Percentiles rank a stretch among this genome's conserved stretches.
Conservation (phyloP, 176 grass and related monocot genomes). For the Triticum monococcum region DNA sequence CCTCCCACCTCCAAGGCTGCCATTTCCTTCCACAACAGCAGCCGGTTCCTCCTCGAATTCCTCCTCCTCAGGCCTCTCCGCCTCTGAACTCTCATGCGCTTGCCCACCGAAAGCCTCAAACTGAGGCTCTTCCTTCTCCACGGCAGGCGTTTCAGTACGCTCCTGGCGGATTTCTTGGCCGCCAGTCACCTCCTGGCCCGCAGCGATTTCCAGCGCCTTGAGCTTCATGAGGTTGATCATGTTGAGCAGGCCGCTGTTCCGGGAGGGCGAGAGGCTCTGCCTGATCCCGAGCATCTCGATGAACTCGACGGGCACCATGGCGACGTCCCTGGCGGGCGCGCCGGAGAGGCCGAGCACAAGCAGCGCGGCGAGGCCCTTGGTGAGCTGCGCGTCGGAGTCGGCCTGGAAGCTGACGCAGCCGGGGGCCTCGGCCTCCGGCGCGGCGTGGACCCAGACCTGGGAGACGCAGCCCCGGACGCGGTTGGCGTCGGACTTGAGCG, state of each 20-base stretch:
- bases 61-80: not conserved
- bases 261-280: slow-evolving; percentile 72
- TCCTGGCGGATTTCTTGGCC: slow-evolving; percentile 15
- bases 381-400: slow-evolving; percentile 79
- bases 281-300: slow-evolving; percentile 74
- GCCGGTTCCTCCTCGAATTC: slow-evolving; percentile 18
- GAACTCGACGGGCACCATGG: slow-evolving; percentile 54
- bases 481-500: slow-evolving; percentile 69
- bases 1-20: slow-evolving; percentile 42
- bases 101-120: slow-evolving; percentile 11
- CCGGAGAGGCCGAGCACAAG: slow-evolving; percentile 80
- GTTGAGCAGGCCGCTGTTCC: slow-evolving; percentile 85
- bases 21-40: slow-evolving; percentile 21
- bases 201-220: slow-evolving; percentile 67
- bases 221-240: slow-evolving; percentile 86
- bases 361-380: slow-evolving; percentile 85
- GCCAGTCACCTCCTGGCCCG: not conserved
- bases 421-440: slow-evolving; percentile 20
- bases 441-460: slow-evolving; percentile 86
- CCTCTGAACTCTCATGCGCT: not conserved
- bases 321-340: slow-evolving; percentile 49
- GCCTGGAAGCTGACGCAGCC: slow-evolving; percentile 66
- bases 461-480: slow-evolving; percentile 81
- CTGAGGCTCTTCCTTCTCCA: slow-evolving; percentile 37
- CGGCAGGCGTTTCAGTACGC: not conserved